Percentiles rank a stretch among this genome's conserved stretches.
Conservation (phyloP, 345 rosid species). For the Durio zibethinus region DNA sequence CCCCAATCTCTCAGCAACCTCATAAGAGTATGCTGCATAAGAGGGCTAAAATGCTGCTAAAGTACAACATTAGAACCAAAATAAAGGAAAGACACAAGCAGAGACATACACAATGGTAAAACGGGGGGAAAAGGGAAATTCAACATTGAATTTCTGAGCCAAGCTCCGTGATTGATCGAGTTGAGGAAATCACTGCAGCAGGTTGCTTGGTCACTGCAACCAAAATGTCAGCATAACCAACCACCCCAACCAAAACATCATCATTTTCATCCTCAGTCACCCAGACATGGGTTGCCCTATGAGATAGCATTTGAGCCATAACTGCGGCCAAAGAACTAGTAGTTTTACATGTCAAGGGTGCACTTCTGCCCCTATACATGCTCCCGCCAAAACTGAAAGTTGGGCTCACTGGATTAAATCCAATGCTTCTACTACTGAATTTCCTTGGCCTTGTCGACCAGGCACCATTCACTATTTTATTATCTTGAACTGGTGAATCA, state of each 20-base stretch:
- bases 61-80: neutral
- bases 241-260: conserved; percentile 78
- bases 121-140: neutral
- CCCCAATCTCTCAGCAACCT: neutral
- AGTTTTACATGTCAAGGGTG: conserved; percentile 85
- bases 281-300: conserved; percentile 94
- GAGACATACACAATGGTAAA: neutral
- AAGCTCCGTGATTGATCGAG: conserved; percentile 37
- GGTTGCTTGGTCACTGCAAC: conserved; percentile 74
- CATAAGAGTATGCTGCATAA: neutral
- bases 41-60: neutral
- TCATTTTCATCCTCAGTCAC: conserved; percentile 77
- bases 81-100: neutral
- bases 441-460: conserved; percentile 52
- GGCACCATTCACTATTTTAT: conserved; percentile 26
- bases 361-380: conserved; percentile 92
- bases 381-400: conserved; percentile 61
- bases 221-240: conserved; percentile 83
- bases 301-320: conserved; percentile 98
- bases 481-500: conserved; percentile 39
- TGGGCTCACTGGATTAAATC: conserved; percentile 63
- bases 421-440: conserved; percentile 92
- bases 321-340: conserved; percentile 90
- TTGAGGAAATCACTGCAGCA: conserved; percentile 34
- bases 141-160: conserved; percentile 48